A percentile compares a stretch with the other conserved stretches of the same genome.
These are phyloP conservation scores for Luvunga scandens DNA, from an alignment of 345 rosid species.

Conservation along the genomic window DNA sequence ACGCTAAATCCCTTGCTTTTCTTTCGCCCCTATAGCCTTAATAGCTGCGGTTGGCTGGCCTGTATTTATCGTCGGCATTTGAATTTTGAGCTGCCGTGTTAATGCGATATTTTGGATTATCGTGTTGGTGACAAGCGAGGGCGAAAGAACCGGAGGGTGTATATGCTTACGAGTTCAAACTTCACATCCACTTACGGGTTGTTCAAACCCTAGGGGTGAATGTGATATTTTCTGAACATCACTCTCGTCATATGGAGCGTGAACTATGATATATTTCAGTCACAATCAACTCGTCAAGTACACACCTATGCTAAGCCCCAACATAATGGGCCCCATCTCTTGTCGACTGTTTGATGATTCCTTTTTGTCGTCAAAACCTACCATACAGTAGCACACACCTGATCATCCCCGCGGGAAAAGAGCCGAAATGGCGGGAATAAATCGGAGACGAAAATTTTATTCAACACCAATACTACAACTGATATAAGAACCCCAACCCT, in stretches of 20 bases:
- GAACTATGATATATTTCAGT: background rate
- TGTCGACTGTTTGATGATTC: background rate
- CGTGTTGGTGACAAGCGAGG: background rate
- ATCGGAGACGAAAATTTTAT: background rate
- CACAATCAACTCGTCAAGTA: background rate
- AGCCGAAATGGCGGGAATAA: slow-evolving; percentile 32
- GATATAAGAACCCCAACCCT: background rate
- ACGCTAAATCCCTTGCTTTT: no score
- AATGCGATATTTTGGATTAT: no score
- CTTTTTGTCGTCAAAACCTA: background rate
- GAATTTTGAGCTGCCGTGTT: no score
- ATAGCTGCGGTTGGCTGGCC: no score
- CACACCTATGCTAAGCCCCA: no score
- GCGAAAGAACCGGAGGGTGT: background rate
- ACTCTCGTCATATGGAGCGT: background rate
- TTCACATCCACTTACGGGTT: background rate
- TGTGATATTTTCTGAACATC: background rate
- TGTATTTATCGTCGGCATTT: no score
- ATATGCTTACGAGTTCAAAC: background rate
- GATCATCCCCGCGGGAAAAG: slow-evolving; percentile 23
- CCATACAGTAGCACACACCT: background rate
- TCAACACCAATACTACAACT: background rate
- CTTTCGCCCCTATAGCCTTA: no score
- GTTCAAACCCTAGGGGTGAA: background rate
- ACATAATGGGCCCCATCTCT: background rate